Evolutionary conservation across 192 early-diverging fungal genomes (phyloP).

Genomic region (Phlyctochytrium bullatum): DNA sequence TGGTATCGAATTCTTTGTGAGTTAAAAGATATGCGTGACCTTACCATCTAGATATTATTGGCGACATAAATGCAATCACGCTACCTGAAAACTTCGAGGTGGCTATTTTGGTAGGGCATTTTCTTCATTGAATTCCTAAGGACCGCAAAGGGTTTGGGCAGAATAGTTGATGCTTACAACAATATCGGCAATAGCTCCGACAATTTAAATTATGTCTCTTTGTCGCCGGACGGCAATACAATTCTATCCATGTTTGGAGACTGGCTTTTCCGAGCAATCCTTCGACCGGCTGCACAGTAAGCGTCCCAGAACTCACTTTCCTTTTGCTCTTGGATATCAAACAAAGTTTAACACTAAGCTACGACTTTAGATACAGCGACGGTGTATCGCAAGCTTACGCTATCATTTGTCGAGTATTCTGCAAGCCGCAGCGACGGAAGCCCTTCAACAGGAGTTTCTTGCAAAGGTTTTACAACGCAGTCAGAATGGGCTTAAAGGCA

Average conservation of each 20-base stretch:
- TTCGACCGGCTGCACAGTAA: slow-evolving; percentile 30
- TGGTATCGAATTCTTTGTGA: slow-evolving; percentile 69
- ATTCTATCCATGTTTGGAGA: slow-evolving; percentile 79
- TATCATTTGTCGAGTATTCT: slow-evolving; percentile 74
- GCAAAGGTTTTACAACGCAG: slow-evolving; percentile 71
- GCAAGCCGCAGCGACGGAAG: slow-evolving; percentile 55
- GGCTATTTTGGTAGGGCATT: slow-evolving; percentile 35
- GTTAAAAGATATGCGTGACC: too few relatives aligned
- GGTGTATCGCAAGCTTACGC: slow-evolving; percentile 71
- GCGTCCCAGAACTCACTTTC: slow-evolving; percentile 4
- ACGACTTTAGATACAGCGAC: slow-evolving; percentile 44
- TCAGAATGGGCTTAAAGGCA: slow-evolving; percentile 59
- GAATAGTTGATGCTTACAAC: too few relatives aligned
- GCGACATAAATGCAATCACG: slow-evolving; percentile 39
- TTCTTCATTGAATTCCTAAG: too few relatives aligned
- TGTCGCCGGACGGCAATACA: slow-evolving; percentile 70
- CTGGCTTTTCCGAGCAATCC: slow-evolving; percentile 72
- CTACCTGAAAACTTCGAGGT: slow-evolving; percentile 41
- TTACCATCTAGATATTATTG: slow-evolving; percentile 52
- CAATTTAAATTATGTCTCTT: too few relatives aligned
- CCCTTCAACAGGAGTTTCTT: slow-evolving; percentile 66
- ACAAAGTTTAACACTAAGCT: too few relatives aligned
- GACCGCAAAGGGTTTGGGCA: too few relatives aligned
- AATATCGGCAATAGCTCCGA: too few relatives aligned
- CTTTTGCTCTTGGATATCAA: too few relatives aligned